These are phyloP conservation scores for Evansstolkia leycettana DNA, from an alignment of 495 filamentous ascomycete genomes.

Conservation along the genomic window DNA sequence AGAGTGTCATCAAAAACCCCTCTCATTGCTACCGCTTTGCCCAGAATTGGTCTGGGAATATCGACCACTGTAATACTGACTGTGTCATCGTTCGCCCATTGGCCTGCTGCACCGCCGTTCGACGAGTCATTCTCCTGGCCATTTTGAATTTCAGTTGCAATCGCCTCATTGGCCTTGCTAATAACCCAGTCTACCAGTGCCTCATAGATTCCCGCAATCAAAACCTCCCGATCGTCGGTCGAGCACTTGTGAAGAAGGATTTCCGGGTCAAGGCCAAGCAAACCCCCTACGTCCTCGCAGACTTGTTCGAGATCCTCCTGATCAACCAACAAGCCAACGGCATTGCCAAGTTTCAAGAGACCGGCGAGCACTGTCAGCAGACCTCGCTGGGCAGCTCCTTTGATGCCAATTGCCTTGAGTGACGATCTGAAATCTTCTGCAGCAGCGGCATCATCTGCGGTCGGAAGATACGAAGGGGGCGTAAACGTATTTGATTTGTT, in stretches of 20 bases:
- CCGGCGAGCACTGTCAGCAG: constrained; percentile 77
- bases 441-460: constrained; percentile 83
- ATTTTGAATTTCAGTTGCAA: constrained; percentile 59
- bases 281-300: constrained; percentile 79
- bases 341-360: constrained; percentile 83
- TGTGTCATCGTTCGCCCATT: constrained; percentile 61
- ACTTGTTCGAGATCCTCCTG: constrained; percentile 74
- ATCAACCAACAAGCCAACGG: constrained; percentile 73
- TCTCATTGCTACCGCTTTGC: constrained; percentile 74
- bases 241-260: constrained; percentile 65
- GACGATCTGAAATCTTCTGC: constrained; percentile 84
- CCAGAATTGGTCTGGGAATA: constrained; percentile 64
- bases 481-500: constrained; percentile 72
- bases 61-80: constrained; percentile 85
- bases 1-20: constrained; percentile 81
- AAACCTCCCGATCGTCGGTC: constrained; percentile 67
- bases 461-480: constrained; percentile 83
- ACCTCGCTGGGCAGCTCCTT: constrained; percentile 64
- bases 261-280: constrained; percentile 80
- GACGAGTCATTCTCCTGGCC: constrained; percentile 54
- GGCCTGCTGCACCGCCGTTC: constrained; percentile 38
- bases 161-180: constrained; percentile 77
- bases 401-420: constrained; percentile 84
- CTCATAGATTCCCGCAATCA: constrained; percentile 85
- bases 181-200: constrained; percentile 93